A percentile compares a stretch with the other conserved stretches of the same genome.
These are phyloP conservation scores for Xylariaceae sp. DNA, from an alignment of 2,329 filamentous ascomycete species.

Conservation along the genomic window DNA sequence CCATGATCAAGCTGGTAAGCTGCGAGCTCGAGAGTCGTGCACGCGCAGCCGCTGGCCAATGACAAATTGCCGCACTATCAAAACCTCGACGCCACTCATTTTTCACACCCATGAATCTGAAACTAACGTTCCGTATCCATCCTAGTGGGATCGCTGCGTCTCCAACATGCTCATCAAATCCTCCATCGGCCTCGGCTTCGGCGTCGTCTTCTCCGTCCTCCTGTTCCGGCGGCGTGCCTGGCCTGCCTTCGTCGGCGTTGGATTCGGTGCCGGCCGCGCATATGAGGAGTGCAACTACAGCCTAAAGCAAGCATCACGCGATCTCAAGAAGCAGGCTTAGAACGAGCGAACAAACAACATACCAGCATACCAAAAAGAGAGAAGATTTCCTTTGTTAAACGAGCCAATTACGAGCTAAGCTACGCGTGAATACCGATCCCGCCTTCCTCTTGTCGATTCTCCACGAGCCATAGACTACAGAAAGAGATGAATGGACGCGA, in stretches of 20 bases:
- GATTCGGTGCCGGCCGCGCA: slow-evolving; percentile 91
- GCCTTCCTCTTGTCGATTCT: background rate
- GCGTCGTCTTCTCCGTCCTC: slow-evolving; percentile 96
- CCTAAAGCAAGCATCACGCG: slow-evolving; percentile 58
- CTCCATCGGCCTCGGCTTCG: slow-evolving; percentile 90
- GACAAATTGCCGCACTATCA: slow-evolving; percentile 15
- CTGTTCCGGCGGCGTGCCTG: slow-evolving; percentile 97
- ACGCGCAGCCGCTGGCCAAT: background rate
- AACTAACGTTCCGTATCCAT: slow-evolving; percentile 9
- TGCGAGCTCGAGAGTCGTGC: background rate
- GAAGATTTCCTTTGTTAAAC: background rate
- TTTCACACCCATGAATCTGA: background rate
- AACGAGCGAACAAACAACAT: background rate
- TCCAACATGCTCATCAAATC: slow-evolving; percentile 97
- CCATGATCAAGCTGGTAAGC: slow-evolving; percentile 16
- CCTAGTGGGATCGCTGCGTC: slow-evolving; percentile 95
- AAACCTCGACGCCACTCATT: background rate
- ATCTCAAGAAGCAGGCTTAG: slow-evolving; percentile 49
- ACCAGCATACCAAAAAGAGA: too few species aligned
- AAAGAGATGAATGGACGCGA: too few species aligned
- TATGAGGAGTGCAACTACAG: slow-evolving; percentile 97
- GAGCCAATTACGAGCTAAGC: too few species aligned
- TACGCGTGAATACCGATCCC: too few species aligned
- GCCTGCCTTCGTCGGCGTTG: slow-evolving; percentile 91
- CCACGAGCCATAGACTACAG: background rate